A percentile compares a stretch with the other conserved stretches of the same genome.
phyloP scores from a whole-genome alignment of 331 rosid species.

The Malus hybrid region DNA sequence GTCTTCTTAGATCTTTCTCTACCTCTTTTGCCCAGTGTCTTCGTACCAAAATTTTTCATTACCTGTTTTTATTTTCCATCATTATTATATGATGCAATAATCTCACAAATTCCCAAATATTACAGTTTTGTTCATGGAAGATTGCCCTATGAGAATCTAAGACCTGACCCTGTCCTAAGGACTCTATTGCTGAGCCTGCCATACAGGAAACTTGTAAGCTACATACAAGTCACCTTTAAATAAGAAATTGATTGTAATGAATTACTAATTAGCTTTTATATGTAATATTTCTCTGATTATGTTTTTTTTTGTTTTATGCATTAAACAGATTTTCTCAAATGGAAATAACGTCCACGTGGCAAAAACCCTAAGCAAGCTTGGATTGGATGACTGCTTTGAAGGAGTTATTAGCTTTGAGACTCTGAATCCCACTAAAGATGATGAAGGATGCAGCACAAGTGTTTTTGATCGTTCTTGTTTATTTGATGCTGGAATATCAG shows the following conservation, averaged over 20 bases:
- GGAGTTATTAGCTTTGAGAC: slow-evolving; percentile 12
- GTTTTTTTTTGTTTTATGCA: background rate
- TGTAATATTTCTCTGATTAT: background rate
- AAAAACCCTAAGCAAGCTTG: slow-evolving; percentile 7
- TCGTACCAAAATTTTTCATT: background rate
- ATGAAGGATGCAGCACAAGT: background rate
- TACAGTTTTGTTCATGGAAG: slow-evolving; percentile 16
- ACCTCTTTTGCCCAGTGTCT: no score
- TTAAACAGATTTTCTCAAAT: slow-evolving; percentile 9
- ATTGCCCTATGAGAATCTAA: slow-evolving; percentile 8
- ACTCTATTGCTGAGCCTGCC: slow-evolving; percentile 2
- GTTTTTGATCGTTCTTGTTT: background rate
- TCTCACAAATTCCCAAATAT: background rate
- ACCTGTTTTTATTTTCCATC: background rate
- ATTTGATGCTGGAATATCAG: background rate
- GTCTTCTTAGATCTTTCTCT: no score
- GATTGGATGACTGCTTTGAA: slow-evolving; percentile 12
- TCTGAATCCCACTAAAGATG: background rate
- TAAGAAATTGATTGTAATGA: background rate
- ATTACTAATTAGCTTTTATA: background rate
- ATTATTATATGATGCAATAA: background rate
- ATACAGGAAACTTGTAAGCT: slow-evolving; percentile 4
- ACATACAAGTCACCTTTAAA: background rate
- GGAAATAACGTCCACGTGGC: slow-evolving; percentile 5
- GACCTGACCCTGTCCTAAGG: slow-evolving; percentile 7